Percentiles rank a stretch among this genome's conserved stretches.
phyloP scores from a whole-genome alignment of 2,329 filamentous ascomycete genomes.

The Lasiodiplodia hormozganensis region DNA sequence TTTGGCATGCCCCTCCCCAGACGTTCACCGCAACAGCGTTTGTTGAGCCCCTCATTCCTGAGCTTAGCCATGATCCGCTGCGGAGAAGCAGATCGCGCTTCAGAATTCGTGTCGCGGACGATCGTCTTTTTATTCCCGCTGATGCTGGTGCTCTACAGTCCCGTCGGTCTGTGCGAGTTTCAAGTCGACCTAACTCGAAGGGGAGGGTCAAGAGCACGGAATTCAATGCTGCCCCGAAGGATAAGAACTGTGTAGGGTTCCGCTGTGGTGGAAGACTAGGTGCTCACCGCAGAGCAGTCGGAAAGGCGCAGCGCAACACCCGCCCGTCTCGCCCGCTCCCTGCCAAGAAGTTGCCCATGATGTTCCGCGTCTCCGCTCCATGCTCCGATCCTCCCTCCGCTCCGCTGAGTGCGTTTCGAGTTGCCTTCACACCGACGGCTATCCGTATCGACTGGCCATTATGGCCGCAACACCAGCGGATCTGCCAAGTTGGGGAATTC shows the following conservation, averaged over 20 bases:
- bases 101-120: not conserved
- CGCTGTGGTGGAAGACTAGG: not conserved
- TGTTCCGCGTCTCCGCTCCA: constrained; percentile 12
- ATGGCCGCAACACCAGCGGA: not conserved
- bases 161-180: not conserved
- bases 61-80: not conserved
- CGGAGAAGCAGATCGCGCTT: not conserved
- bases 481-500: constrained; percentile 13
- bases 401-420: constrained; percentile 16
- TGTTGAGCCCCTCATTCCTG: not conserved
- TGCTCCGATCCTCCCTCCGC: constrained; percentile 6
- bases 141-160: not conserved
- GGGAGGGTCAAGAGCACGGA: not conserved
- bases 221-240: not conserved
- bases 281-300: not conserved
- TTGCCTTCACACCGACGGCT: not conserved
- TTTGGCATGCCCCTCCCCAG: not conserved
- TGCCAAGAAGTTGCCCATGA: constrained; percentile 8
- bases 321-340: constrained; percentile 2
- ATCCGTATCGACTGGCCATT: not conserved
- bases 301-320: not conserved
- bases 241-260: not conserved
- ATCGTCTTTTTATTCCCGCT: not conserved
- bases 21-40: not conserved
- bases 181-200: not conserved